phyloP scores from a whole-genome alignment of 2,329 filamentous ascomycete species.

The Talaromyces marneffei region DNA sequence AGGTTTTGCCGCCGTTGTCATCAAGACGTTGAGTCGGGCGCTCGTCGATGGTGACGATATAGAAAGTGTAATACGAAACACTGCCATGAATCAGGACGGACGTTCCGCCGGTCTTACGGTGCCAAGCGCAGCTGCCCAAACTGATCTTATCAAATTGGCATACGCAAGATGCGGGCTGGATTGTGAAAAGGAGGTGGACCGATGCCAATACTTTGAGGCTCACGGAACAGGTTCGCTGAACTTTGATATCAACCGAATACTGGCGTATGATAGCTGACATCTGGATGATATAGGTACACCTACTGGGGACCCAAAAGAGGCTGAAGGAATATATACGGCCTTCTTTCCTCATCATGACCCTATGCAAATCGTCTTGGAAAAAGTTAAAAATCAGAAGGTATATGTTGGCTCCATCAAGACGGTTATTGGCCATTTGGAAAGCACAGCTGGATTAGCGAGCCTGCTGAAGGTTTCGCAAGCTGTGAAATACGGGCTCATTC shows the following conservation, averaged over 20 bases:
- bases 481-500: constrained; percentile 30
- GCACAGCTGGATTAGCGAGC: constrained; percentile 22
- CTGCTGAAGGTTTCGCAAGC: constrained; percentile 27
- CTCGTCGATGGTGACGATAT: constrained; percentile 44
- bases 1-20: constrained; percentile 45
- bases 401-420: constrained; percentile 30
- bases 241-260: neutral
- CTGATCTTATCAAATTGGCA: constrained; percentile 33
- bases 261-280: neutral
- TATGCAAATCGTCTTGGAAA: too few species aligned
- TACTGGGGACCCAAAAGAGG: constrained; percentile 29
- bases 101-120: constrained; percentile 32
- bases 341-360: constrained; percentile 17
- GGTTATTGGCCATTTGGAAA: constrained; percentile 31
- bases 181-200: constrained; percentile 21
- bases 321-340: constrained; percentile 21
- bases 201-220: constrained; percentile 41
- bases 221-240: constrained; percentile 38
- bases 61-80: constrained; percentile 34
- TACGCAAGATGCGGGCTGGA: constrained; percentile 38
- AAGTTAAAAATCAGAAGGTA: neutral
- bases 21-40: constrained; percentile 49
- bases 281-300: constrained; percentile 16
- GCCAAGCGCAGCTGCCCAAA: constrained; percentile 34
- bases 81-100: constrained; percentile 34